These are phyloP conservation scores for Colletotrichum godetiae DNA, from an alignment of 2,329 filamentous ascomycete species.

Conservation along the genomic window DNA sequence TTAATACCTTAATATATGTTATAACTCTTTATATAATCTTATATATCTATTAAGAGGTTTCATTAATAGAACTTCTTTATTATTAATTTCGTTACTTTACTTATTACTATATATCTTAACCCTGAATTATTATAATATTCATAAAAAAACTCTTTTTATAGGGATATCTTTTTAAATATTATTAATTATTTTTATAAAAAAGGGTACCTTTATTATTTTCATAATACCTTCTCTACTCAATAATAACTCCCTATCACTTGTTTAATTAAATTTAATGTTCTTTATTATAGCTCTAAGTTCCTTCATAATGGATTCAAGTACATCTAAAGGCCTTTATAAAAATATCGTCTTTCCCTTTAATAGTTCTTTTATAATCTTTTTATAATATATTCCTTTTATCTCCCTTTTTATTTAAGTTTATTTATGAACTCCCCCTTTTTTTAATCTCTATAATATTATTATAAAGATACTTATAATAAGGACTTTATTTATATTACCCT, in stretches of 20 bases:
- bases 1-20: background rate
- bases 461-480: background rate
- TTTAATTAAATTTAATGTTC: background rate
- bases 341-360: background rate
- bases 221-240: background rate
- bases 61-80: background rate
- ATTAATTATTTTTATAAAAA: background rate
- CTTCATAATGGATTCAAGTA: too few relatives aligned
- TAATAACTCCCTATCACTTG: background rate
- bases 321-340: background rate
- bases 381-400: background rate
- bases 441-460: too few relatives aligned
- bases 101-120: background rate
- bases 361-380: background rate
- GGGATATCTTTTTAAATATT: background rate
- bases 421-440: background rate
- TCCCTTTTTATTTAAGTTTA: too few relatives aligned
- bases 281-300: background rate
- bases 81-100: background rate
- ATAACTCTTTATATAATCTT: background rate
- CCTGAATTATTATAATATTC: conserved; percentile 7
- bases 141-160: background rate
- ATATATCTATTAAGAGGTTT: background rate
- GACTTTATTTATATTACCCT: background rate
- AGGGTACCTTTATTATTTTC: background rate